phyloP scores from a whole-genome alignment of 1,139 yeast genomes.

The Candida tetrigidarum region DNA sequence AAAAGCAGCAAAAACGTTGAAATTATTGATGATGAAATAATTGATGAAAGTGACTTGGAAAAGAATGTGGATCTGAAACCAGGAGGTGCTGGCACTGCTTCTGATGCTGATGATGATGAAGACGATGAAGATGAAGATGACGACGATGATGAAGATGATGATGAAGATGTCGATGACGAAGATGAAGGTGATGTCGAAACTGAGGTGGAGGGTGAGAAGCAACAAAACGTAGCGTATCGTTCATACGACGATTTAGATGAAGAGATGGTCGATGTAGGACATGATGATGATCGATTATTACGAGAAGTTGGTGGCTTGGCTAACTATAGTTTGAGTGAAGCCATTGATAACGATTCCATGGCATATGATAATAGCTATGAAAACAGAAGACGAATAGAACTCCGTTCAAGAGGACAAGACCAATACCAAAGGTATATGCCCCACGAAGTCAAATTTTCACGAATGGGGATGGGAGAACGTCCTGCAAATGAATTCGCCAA shows the following conservation, averaged over 20 bases:
- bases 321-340: not conserved
- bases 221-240: no score
- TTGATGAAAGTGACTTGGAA: constrained; percentile 25
- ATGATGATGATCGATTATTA: constrained; percentile 1
- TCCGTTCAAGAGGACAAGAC: not conserved
- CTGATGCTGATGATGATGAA: constrained; percentile 22
- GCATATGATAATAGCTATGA: not conserved
- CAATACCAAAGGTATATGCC: not conserved
- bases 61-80: constrained; percentile 10
- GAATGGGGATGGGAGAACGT: not conserved
- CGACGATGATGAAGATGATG: constrained; percentile 6
- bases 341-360: not conserved
- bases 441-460: not conserved
- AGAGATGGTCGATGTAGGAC: constrained; percentile 3
- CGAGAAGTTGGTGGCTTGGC: constrained; percentile 4
- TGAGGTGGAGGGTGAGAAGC: constrained; percentile 14
- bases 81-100: constrained; percentile 5
- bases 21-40: constrained; percentile 18
- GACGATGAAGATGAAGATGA: constrained; percentile 18
- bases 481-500: not conserved
- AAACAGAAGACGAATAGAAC: not conserved
- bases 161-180: constrained; percentile 11
- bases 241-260: no score
- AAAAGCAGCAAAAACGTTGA: constrained; percentile 6
- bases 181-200: constrained; percentile 12